phyloP scores from a whole-genome alignment of 164 flowering plant species.

The Santalum album region DNA sequence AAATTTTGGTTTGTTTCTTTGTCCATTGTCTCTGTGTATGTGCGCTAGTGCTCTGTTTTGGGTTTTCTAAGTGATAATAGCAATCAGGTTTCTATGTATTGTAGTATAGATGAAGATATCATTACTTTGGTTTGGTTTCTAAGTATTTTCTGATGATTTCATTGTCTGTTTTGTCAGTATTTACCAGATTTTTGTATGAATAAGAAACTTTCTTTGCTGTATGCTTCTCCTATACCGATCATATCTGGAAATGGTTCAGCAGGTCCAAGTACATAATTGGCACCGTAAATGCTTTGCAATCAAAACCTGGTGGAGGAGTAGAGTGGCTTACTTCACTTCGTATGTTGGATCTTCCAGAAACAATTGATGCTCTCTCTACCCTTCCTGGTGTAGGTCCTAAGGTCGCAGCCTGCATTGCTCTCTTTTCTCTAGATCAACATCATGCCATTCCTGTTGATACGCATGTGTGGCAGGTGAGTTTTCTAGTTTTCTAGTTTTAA shows the following conservation, averaged over 20 bases:
- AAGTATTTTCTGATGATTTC: too few species aligned
- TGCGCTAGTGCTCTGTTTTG: too few species aligned
- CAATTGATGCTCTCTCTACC: conserved; percentile 55
- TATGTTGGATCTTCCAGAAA: conserved; percentile 51
- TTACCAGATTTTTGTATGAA: too few species aligned
- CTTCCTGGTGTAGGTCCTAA: conserved; percentile 94
- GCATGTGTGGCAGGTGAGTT: conserved; percentile 84
- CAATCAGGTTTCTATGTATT: too few species aligned
- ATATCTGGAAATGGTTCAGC: conserved; percentile 6
- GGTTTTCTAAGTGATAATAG: too few species aligned
- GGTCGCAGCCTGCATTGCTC: conserved; percentile 93
- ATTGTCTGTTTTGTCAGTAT: too few species aligned
- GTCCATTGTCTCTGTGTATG: background rate
- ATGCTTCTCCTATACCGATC: background rate
- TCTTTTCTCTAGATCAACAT: conserved; percentile 92
- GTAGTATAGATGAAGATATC: too few species aligned
- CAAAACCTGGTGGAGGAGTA: conserved; percentile 71
- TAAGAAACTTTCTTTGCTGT: background rate
- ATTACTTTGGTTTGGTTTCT: too few species aligned
- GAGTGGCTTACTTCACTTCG: conserved; percentile 90
- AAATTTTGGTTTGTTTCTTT: background rate
- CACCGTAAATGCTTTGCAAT: conserved; percentile 52
- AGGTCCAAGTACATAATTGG: conserved; percentile 83
- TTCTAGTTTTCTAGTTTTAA: background rate
- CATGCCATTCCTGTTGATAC: conserved; percentile 95